Percentiles rank a stretch among this genome's conserved stretches.
These are phyloP conservation scores for Geotrichum klebahnii DNA, from an alignment of 1,139 yeast genomes.

Conservation along the genomic window DNA sequence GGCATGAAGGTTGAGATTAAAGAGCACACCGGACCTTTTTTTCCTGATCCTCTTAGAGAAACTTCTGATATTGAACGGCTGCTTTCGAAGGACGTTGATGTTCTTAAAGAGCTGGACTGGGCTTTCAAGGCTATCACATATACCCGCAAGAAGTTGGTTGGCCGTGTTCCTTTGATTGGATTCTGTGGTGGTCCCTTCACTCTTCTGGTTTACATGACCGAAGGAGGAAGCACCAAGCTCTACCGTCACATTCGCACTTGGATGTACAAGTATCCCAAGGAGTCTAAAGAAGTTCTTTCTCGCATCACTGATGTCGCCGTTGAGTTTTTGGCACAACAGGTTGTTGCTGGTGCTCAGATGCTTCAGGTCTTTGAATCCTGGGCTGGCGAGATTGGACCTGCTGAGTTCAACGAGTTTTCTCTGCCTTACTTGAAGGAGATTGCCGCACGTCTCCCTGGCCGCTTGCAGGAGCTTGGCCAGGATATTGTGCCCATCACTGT, in stretches of 20 bases:
- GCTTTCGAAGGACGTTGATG: constrained; percentile 57
- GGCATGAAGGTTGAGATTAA: constrained; percentile 93
- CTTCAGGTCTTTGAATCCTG: constrained; percentile 94
- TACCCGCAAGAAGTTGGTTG: constrained; percentile 76
- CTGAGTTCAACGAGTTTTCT: constrained; percentile 80
- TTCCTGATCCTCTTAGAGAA: constrained; percentile 77
- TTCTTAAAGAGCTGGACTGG: constrained; percentile 79
- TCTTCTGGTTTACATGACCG: constrained; percentile 90
- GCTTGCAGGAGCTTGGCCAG: constrained; percentile 68
- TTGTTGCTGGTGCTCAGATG: constrained; percentile 97
- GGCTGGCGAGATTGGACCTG: constrained; percentile 95
- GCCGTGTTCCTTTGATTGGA: constrained; percentile 90
- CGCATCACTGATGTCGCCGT: constrained; percentile 83
- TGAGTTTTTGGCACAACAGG: constrained; percentile 91
- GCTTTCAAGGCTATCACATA: constrained; percentile 87
- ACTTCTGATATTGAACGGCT: constrained; percentile 64
- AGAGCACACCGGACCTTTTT: constrained; percentile 93
- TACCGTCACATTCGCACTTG: constrained; percentile 89
- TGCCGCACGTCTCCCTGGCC: constrained; percentile 59
- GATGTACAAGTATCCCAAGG: constrained; percentile 76
- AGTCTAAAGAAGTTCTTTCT: constrained; percentile 66
- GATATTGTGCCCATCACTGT: constrained; percentile 82
- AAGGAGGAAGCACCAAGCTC: constrained; percentile 93
- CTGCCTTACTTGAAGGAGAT: constrained; percentile 84
- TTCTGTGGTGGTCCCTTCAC: constrained; percentile 99